Evolutionary conservation across 164 flowering plant genomes (phyloP).

Genomic region (Macadamia tetraphylla): DNA sequence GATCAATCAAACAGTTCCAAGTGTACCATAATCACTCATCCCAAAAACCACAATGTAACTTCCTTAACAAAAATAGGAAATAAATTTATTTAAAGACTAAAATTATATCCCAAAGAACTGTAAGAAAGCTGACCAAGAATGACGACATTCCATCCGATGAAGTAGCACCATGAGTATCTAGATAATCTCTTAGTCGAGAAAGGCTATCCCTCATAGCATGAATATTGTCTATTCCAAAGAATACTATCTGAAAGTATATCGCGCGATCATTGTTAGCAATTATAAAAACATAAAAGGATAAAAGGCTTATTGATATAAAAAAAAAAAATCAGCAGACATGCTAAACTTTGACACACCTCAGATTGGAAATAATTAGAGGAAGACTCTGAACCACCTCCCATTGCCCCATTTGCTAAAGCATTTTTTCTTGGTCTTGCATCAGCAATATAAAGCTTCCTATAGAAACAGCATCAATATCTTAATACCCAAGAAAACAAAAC

Average conservation of each 20-base stretch:
- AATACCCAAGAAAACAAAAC: background rate
- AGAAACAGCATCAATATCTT: conserved; percentile 8
- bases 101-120: background rate
- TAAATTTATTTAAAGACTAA: background rate
- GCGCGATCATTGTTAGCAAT: conserved; percentile 1
- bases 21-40: no score
- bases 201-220: conserved; percentile 99
- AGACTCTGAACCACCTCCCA: conserved; percentile 99
- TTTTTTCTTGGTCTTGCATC: conserved; percentile 99
- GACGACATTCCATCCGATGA: conserved; percentile 99
- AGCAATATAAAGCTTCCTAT: conserved; percentile 91
- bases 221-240: conserved; percentile 98
- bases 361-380: conserved; percentile 91
- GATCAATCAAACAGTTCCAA: no score
- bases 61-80: background rate
- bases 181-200: conserved; percentile 84
- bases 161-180: conserved; percentile 86
- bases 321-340: conserved; percentile 2
- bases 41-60: no score
- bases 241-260: conserved; percentile 57
- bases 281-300: conserved; percentile 3
- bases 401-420: conserved; percentile 98
- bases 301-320: no score
- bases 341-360: conserved; percentile 57
- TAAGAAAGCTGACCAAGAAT: conserved; percentile 55